Evolutionary conservation across 2,329 filamentous ascomycete species (phyloP).

Genomic region (Tympanopsis confertula): DNA sequence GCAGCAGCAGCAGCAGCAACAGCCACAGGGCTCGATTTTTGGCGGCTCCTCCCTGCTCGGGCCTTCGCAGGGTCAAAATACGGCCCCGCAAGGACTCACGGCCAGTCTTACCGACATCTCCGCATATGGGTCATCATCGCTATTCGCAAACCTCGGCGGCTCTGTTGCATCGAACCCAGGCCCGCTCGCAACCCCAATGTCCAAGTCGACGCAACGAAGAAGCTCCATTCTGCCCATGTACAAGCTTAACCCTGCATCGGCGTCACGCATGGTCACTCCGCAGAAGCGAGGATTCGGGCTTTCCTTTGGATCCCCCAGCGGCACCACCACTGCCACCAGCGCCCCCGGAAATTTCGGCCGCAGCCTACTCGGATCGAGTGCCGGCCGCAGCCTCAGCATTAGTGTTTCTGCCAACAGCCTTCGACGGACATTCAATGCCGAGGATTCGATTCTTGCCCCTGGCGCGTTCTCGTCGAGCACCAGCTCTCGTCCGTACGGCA

Average conservation of each 20-base stretch:
- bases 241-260: slow-evolving; percentile 72
- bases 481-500: slow-evolving; percentile 54
- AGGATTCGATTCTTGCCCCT: slow-evolving; percentile 77
- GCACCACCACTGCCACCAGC: slow-evolving; percentile 53
- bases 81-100: slow-evolving; percentile 55
- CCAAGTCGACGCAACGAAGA: slow-evolving; percentile 63
- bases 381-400: slow-evolving; percentile 66
- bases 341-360: slow-evolving; percentile 57
- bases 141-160: slow-evolving; percentile 65
- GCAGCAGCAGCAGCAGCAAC: slow-evolving; percentile 32
- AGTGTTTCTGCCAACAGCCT: slow-evolving; percentile 82
- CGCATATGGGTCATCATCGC: slow-evolving; percentile 77
- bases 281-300: slow-evolving; percentile 84
- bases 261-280: slow-evolving; percentile 70
- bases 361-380: slow-evolving; percentile 55
- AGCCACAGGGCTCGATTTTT: slow-evolving; percentile 29
- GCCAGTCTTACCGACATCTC: slow-evolving; percentile 74
- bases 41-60: slow-evolving; percentile 53
- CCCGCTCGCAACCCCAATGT: slow-evolving; percentile 81
- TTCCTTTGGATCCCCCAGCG: slow-evolving; percentile 63
- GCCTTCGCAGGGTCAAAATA: slow-evolving; percentile 31
- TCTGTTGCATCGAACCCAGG: slow-evolving; percentile 63
- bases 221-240: slow-evolving; percentile 73
- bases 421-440: slow-evolving; percentile 67
- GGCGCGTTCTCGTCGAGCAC: slow-evolving; percentile 69